Conservation (phyloP, 805 yeast genomes). For the Wickerhamomyces alni region DNA sequence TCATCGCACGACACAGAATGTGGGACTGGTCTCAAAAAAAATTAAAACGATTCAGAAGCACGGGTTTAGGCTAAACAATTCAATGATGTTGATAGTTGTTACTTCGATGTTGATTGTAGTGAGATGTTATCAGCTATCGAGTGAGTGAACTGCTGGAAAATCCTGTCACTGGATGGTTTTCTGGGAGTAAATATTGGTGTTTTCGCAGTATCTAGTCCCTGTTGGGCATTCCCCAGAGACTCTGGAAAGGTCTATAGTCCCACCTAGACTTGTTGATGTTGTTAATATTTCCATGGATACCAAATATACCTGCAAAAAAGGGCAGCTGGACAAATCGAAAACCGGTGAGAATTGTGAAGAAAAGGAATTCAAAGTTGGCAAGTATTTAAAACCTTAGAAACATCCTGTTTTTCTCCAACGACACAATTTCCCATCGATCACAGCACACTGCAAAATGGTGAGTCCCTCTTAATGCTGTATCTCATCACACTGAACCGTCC, state of each 20-base stretch:
- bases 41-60: too few species aligned
- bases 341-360: not conserved
- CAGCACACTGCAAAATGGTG: not conserved
- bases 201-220: not conserved
- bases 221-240: not conserved
- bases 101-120: too few species aligned
- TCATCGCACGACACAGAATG: not conserved
- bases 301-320: slow-evolving; percentile 1
- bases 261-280: not conserved
- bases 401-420: not conserved
- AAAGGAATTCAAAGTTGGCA: not conserved
- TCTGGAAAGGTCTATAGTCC: not conserved
- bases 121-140: too few species aligned
- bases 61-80: too few species aligned
- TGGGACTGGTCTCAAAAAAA: too few species aligned
- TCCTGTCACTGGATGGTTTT: too few species aligned
- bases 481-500: slow-evolving; percentile 3
- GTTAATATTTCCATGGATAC: slow-evolving; percentile 1
- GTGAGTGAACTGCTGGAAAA: too few species aligned
- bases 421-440: not conserved
- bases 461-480: not conserved
- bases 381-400: not conserved
- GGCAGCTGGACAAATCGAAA: slow-evolving; percentile 1
- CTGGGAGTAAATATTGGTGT: too few species aligned
- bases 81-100: too few species aligned